Base-by-base conservation (phyloP, 192 early-diverging fungal genomes). In the Phlyctochytrium planicorne region DNA sequence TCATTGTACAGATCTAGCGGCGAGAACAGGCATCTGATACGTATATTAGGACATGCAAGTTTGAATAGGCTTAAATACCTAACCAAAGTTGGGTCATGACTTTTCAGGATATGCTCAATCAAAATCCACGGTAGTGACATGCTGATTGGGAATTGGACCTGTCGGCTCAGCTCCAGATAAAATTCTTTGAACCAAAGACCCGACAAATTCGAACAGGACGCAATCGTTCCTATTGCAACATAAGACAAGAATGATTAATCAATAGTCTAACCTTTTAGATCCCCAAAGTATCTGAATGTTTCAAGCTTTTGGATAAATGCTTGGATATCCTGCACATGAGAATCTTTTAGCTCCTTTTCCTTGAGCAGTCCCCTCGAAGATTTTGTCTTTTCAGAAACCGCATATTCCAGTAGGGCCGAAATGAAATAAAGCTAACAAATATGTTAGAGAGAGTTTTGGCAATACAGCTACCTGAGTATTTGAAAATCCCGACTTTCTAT, bases 101-200 rank as follows among this genome's bases (percentile, higher is more conserved):
- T 69, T 3, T 80, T 70, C n/a, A 85, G 59, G 4, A 78, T 74
- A 37, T 73, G 66, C 30, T 84, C 80, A 2, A 68, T 72, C 37
- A 85, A 62, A 63, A 85, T 85, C 82, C 80, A 85, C 3, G 84
- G 84, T 24, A 85, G 64, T 4, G 83, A 85, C 60, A 73, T 85
- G 56, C 77, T 79, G 60, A 80, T 80, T 12, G 80, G 83, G 59
- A 85, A 85, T 74, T 85, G 84, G 16, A 82, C 74, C 63, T 83
- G 23, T 34, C 80, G 70, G 66, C 72, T 72, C 0, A 85, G 56
- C 47, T 85, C 84, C 57, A 85, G 69, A 50, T 81, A 85, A 59
- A 85, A 85, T 59, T 85, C 84, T 59, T 81, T 83, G 62, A 77
- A 83, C 84, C 84, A 85, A 27, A 85, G 63, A 30, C 80, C 71